Evolutionary conservation across 306 rosid species (phyloP), one percentile per base, ranked within the genome.

Genomic region (Pyrus pyrifolia): DNA sequence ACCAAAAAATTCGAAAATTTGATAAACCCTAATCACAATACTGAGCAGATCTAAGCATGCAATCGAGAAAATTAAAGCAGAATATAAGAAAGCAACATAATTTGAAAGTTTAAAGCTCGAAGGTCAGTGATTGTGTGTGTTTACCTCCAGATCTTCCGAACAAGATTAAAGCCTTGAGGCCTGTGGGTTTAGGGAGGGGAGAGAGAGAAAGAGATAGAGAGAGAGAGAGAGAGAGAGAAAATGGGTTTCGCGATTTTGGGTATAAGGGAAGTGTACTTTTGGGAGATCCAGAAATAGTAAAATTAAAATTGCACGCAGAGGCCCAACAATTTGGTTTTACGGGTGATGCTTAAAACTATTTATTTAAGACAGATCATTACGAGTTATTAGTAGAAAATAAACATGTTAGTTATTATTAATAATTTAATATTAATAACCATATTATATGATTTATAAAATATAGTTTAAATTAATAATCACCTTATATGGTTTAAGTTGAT

Each of bases 121-220:
- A 6, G 23, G 14, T 52, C 12, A 65, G 73, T 53, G 79, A 78
- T 78, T 75, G 78, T 58, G 25, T 55, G 63, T 38, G 68, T 68
- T 80, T 89, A 93, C 98, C 93, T 72, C 55, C 76, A 76, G 98
- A 91, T 93, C 93, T 86, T 80, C 85, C 38, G 19, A 63, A 30
- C 74, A 79, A 12, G 73, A 71, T 72, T 76, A 67, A 74, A 65
- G 72, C 44, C 55, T 44, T 83, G 83, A 87, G 75, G 81, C 72
- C 82, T 78, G 84, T 73, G 83, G 86, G 83, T 79, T 75, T 64
- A 45, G 59, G 17, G 14, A 13, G 3, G 64, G 30, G 65, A 53
- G 68, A 72, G 64, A 18, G 60, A 22, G 6, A 13, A 59, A 30
- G 22, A 30, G 44, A 58, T 65, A 65, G 57, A 21, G 9, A 35